phyloP scores from a whole-genome alignment of 2,329 filamentous ascomycete species.

The Fusarium zealandicum region DNA sequence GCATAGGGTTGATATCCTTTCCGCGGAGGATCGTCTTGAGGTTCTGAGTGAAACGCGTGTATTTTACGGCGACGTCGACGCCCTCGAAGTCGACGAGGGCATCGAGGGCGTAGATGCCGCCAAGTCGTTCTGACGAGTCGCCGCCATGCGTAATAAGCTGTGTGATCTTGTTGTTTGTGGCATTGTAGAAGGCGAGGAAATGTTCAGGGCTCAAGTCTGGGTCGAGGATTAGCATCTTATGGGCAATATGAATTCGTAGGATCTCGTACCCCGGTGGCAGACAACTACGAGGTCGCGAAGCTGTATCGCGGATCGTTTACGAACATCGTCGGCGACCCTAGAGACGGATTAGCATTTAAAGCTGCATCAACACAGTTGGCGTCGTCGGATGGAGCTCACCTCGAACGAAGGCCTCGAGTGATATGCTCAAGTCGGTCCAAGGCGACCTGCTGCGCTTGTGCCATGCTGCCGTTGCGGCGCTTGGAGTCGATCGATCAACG shows the following conservation, averaged over 20 bases:
- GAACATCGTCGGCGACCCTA: slow-evolving; percentile 55
- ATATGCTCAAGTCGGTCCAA: slow-evolving; percentile 63
- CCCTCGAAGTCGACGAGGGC: slow-evolving; percentile 95
- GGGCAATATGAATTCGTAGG: neutral
- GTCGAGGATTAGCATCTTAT: slow-evolving; percentile 22
- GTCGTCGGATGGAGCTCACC: slow-evolving; percentile 48
- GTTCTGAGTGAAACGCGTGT: slow-evolving; percentile 91
- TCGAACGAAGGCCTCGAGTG: slow-evolving; percentile 62
- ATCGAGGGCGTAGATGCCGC: slow-evolving; percentile 90
- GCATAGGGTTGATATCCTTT: slow-evolving; percentile 90
- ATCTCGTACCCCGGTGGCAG: slow-evolving; percentile 61
- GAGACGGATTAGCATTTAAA: slow-evolving; percentile 24
- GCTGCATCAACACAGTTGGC: neutral
- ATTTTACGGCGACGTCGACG: slow-evolving; percentile 91
- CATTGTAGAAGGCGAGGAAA: slow-evolving; percentile 68
- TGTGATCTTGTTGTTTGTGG: slow-evolving; percentile 64
- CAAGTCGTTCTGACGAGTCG: slow-evolving; percentile 87
- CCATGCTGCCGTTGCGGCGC: slow-evolving; percentile 47
- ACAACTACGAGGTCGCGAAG: slow-evolving; percentile 62
- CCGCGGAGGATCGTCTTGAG: slow-evolving; percentile 87
- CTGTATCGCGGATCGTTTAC: slow-evolving; percentile 61
- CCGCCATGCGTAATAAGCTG: slow-evolving; percentile 81
- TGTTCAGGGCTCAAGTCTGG: slow-evolving; percentile 80
- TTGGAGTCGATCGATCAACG: slow-evolving; percentile 32
- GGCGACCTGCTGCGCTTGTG: slow-evolving; percentile 59